Percentiles rank a stretch among this genome's conserved stretches.
Evolutionary conservation across 331 rosid genomes (phyloP).

Genomic region (Ulmus americana): DNA sequence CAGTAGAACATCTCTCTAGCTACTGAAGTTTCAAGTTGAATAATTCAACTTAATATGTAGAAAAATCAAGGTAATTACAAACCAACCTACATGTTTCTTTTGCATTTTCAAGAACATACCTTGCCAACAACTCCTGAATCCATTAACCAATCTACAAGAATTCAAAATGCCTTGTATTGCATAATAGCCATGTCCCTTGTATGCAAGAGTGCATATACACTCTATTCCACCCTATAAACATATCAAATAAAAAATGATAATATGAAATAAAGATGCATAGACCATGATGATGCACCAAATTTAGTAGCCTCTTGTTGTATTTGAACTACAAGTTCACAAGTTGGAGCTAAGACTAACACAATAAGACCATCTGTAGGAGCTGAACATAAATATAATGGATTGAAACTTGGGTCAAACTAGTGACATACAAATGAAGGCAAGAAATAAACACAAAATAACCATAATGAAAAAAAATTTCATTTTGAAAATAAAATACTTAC

Average conservation of each 20-base stretch:
- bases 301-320: no score
- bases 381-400: no score
- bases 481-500: no score
- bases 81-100: not conserved
- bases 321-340: no score
- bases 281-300: no score
- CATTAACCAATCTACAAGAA: slow-evolving; percentile 72
- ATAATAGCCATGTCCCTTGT: slow-evolving; percentile 92
- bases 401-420: no score
- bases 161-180: slow-evolving; percentile 73
- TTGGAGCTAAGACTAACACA: no score
- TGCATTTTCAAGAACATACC: slow-evolving; percentile 37
- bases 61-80: not conserved
- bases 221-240: slow-evolving; percentile 64
- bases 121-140: slow-evolving; percentile 92
- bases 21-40: not conserved
- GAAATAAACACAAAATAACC: no score
- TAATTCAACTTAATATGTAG: not conserved
- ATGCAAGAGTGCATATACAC: slow-evolving; percentile 69
- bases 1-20: not conserved
- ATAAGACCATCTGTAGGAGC: no score
- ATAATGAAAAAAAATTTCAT: no score
- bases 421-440: no score
- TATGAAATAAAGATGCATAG: not conserved
- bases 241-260: slow-evolving; percentile 9